Evolutionary conservation across 371 early-diverging fungal species (phyloP), one percentile per base, ranked within the genome.

Genomic region (Circinella umbellata): DNA sequence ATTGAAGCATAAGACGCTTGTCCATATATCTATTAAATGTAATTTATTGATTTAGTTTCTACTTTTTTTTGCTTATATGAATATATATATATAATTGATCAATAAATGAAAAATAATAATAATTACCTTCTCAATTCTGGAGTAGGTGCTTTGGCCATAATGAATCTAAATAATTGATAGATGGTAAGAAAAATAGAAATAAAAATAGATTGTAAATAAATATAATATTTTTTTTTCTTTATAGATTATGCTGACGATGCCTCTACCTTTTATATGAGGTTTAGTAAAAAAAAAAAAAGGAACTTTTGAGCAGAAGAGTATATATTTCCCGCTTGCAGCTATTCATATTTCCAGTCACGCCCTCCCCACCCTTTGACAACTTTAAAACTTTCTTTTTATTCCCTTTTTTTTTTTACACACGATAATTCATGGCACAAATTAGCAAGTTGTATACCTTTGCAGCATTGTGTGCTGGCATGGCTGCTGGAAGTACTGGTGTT

Each of bases 1-100:
- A 82, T 78, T 95, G 92, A 69, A 98, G 86, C 70, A 90, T 87
- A 72, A 99, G 85, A 66, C 88, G 89, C 88, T 98, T 98, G 84
- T 98, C 99, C 96, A 99, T 96, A 76, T 96, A 98, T 80, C 95
- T 96, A 78, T 18, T 10, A 8, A 54, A 51, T 18, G 15, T 20
- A 38, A 62, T 51, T 4, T 49, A 51, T 51, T 8, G 5, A 14
- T 8, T 51, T 51, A 51, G 15, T 51, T n/a, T 51, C 6, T 42
- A 42, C 6, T 9, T 42, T 42, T 42, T 9, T 1, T 42, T 42
- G 9, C 11, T 42, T 6, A 42, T 11, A 11, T 42, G 3, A 2
- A 9, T 42, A 9, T 42, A 6, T 42, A 27, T n/a, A 54, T 3
- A 64, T 51, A 17, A 6, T 53, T 8, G 8, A 15, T 13, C 15